Evolutionary conservation across 257 asterid species (phyloP).

Genomic region (Gentiana dahurica): DNA sequence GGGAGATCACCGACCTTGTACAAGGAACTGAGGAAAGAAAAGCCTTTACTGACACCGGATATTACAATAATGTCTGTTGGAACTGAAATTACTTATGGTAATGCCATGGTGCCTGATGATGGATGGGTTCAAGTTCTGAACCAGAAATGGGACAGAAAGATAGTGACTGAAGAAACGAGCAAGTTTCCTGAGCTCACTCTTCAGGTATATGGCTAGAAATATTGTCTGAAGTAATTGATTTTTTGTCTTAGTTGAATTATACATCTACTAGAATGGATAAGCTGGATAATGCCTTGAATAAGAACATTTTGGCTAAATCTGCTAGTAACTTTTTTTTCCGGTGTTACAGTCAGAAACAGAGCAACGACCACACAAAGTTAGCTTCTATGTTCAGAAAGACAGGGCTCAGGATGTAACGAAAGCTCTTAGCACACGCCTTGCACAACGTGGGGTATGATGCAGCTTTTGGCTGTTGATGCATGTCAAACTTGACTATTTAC

Average conservation of each 20-base stretch:
- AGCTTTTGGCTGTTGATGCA: constrained; percentile 9
- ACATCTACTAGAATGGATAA: not conserved
- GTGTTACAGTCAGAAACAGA: constrained; percentile 83
- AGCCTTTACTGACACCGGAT: constrained; percentile 97
- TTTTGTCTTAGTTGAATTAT: not conserved
- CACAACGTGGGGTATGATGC: constrained; percentile 72
- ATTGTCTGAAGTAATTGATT: constrained; percentile 5
- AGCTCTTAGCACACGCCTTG: constrained; percentile 41
- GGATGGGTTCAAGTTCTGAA: constrained; percentile 81
- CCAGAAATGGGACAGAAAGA: constrained; percentile 85
- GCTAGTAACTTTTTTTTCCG: constrained; percentile 15
- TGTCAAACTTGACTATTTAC: not conserved
- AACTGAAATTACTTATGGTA: constrained; percentile 94
- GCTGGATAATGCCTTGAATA: not conserved
- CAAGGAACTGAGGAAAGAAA: constrained; percentile 89
- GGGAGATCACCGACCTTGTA: constrained; percentile 94
- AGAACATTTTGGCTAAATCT: not conserved
- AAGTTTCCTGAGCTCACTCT: constrained; percentile 71
- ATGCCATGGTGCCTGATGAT: constrained; percentile 87
- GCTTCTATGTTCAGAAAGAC: constrained; percentile 78
- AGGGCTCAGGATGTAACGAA: constrained; percentile 55
- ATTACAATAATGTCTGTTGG: constrained; percentile 94
- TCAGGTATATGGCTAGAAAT: constrained; percentile 44
- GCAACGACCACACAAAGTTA: constrained; percentile 93
- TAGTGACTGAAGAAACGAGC: constrained; percentile 67